phyloP scores from a whole-genome alignment of 495 filamentous ascomycete genomes.

The Podospora pseudoanserina region DNA sequence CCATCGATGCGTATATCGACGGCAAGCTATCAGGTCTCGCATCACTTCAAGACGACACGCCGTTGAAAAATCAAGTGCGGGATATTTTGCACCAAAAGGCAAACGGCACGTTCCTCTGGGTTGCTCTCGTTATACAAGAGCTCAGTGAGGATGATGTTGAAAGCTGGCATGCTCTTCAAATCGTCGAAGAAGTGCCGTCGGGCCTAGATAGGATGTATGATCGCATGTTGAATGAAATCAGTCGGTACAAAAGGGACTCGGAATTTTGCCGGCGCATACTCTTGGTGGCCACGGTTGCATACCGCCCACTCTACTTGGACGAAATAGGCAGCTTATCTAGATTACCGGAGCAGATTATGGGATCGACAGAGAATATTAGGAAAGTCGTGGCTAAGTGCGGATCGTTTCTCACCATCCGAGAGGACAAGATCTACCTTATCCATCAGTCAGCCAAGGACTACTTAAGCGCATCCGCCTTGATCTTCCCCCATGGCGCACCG shows the following conservation, averaged over 20 bases:
- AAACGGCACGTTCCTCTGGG: conserved; percentile 14
- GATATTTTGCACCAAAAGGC: conserved; percentile 18
- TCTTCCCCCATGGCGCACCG: conserved; percentile 1
- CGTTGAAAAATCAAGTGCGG: conserved; percentile 3
- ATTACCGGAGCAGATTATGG: conserved; percentile 4
- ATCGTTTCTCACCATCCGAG: conserved; percentile 32
- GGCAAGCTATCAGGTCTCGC: conserved; percentile 27
- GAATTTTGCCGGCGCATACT: conserved; percentile 25
- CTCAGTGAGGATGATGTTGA: conserved; percentile 14
- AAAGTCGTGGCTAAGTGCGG: conserved; percentile 25
- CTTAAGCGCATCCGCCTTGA: conserved; percentile 18
- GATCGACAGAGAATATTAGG: background rate
- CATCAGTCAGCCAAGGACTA: conserved; percentile 44
- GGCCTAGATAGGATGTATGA: conserved; percentile 25
- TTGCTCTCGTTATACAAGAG: conserved; percentile 24
- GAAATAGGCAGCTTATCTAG: conserved; percentile 22
- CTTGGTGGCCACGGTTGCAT: conserved; percentile 10
- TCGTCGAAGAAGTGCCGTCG: conserved; percentile 20
- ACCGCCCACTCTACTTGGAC: conserved; percentile 21
- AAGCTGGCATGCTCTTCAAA: conserved; percentile 13
- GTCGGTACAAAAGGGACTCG: background rate
- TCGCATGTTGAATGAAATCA: conserved; percentile 25
- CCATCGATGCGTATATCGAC: conserved; percentile 34
- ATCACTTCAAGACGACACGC: conserved; percentile 14
- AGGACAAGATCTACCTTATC: conserved; percentile 32